Evolutionary conservation across 176 grass and related monocot species (phyloP), one percentile per base, ranked within the genome.

Genomic region (Oropetium thomaeum): DNA sequence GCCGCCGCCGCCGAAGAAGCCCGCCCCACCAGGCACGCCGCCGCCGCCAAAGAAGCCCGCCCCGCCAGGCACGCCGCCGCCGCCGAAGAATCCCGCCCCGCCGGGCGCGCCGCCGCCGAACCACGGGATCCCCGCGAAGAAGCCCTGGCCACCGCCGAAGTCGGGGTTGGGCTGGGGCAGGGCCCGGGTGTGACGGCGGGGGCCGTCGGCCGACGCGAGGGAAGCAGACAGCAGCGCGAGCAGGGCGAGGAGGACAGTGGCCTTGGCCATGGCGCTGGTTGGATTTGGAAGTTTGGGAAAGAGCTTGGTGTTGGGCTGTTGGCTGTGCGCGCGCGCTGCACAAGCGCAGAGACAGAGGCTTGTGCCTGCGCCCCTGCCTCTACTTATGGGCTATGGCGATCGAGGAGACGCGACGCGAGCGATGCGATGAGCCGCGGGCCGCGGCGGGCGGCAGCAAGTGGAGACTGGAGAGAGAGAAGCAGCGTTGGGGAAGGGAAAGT

Each of bases 91-190:
- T 31, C 82, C 28, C 67, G 15, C 4, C 17, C 42, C 29, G 54
- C 67, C 16, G 26, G 17, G 22, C 58, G 47, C 59, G 32, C 77
- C 73, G 15, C 74, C 70, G 3, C 61, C 66, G 71, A 82, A 85
- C 58, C 28, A 33, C 22, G 86, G 70, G 10, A 77, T 64, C 71
- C 59, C n/a, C n/a, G n/a, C 71, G 55, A 82, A 62, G 55, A 73
- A 39, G 17, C 35, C 29, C 3, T 8, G n/a, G 4, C 15, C 67
- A 13, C 22, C 54, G 17, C 32, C 66, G 15, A 55, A 43, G 62
- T 6, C 1, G 42, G 29, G 45, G 65, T n/a, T n/a, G n/a, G n/a
- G n/a, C n/a, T n/a, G n/a, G n/a, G n/a, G n/a, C n/a, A n/a, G n/a
- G n/a, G n/a, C n/a, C n/a, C n/a, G n/a, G n/a, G n/a, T n/a, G n/a